Percentiles rank a stretch among this genome's conserved stretches.
Evolutionary conservation across 2,329 filamentous ascomycete genomes (phyloP).

Genomic region (Harringtonia lauricola): DNA sequence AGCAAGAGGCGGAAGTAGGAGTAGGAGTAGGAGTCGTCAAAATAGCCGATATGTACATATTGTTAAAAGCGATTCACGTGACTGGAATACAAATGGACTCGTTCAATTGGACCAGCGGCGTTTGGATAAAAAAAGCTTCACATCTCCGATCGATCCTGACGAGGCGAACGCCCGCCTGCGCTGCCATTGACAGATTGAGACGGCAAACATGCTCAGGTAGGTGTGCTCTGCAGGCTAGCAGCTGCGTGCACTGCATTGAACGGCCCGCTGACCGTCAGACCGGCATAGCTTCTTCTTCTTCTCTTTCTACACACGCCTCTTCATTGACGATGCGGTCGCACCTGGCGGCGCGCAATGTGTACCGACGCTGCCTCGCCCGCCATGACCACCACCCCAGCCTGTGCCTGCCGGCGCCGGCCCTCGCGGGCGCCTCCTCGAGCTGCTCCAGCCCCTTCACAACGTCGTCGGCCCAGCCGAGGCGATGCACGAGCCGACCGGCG

Average conservation of each 20-base stretch:
- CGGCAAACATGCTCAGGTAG: slow-evolving; percentile 5
- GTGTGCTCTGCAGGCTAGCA: neutral
- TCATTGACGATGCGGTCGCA: slow-evolving; percentile 41
- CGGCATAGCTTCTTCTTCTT: too few relatives aligned
- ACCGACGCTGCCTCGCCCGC: slow-evolving; percentile 38
- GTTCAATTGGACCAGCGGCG: too few relatives aligned
- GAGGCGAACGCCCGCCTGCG: neutral
- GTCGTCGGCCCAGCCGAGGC: too few relatives aligned
- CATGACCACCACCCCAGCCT: slow-evolving; percentile 16
- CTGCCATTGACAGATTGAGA: neutral
- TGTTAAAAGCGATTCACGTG: too few relatives aligned
- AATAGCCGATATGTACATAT: too few relatives aligned
- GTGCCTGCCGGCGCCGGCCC: neutral
- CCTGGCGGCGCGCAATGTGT: slow-evolving; percentile 44
- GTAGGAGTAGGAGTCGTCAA: too few relatives aligned
- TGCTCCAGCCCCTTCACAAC: too few relatives aligned
- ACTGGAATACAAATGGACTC: too few relatives aligned
- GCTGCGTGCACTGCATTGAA: neutral
- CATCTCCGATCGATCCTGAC: neutral
- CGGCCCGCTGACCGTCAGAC: neutral
- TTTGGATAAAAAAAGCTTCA: neutral
- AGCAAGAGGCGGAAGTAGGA: neutral
- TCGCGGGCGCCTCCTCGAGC: neutral
- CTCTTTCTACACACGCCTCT: neutral
- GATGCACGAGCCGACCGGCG: too few relatives aligned